A percentile compares a stretch with the other conserved stretches of the same genome.
Evolutionary conservation across 129 eudicot genomes (phyloP).

Genomic region (Flaveria bidentis): DNA sequence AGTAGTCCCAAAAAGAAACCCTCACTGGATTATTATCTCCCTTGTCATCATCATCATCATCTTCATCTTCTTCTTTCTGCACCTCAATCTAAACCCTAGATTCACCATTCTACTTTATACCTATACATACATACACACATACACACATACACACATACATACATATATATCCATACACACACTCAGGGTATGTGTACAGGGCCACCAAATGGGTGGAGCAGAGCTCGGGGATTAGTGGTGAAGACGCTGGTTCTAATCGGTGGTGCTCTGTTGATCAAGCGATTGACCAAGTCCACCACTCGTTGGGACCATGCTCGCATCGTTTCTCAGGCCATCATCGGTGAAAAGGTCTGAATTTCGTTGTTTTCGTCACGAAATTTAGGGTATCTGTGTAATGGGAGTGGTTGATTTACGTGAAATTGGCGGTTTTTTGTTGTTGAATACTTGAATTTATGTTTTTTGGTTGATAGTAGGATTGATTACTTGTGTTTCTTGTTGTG

Average conservation of each 20-base stretch:
- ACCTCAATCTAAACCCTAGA: slow-evolving; percentile 2
- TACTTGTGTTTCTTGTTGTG: neutral
- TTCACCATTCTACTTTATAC: neutral
- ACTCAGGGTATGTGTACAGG: slow-evolving; percentile 51
- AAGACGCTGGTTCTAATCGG: slow-evolving; percentile 79
- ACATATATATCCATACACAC: neutral
- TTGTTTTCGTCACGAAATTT: neutral
- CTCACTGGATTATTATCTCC: slow-evolving; percentile 24
- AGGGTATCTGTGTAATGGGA: too few species aligned
- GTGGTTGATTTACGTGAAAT: neutral
- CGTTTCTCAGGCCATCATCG: slow-evolving; percentile 79
- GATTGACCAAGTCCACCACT: slow-evolving; percentile 95
- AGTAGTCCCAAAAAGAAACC: slow-evolving; percentile 8
- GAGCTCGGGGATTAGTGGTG: slow-evolving; percentile 68
- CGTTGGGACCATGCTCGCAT: slow-evolving; percentile 97
- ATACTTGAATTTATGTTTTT: neutral
- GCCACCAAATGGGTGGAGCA: slow-evolving; percentile 66
- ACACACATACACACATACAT: neutral
- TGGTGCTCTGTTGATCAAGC: slow-evolving; percentile 78
- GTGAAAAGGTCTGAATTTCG: slow-evolving; percentile 58
- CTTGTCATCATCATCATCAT: neutral
- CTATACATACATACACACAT: neutral
- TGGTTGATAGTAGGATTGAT: neutral
- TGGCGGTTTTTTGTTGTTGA: neutral
- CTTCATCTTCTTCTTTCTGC: neutral